These are phyloP conservation scores for Saccharomyces hybrid DNA, from an alignment of 1,139 yeast species.

Conservation along the genomic window DNA sequence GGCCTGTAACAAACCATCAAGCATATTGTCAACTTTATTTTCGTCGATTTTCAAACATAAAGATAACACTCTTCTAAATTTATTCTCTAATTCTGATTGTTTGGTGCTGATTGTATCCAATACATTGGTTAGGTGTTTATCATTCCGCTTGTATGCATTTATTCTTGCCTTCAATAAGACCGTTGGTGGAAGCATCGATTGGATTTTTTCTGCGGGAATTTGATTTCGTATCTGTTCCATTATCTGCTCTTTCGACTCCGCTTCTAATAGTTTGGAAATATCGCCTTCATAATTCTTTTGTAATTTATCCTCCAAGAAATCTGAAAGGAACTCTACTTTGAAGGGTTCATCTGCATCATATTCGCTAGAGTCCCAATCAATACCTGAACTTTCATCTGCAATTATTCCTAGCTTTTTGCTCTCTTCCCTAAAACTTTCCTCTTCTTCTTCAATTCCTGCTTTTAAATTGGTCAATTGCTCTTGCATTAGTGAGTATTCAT, in stretches of 20 bases:
- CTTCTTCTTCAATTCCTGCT: slow-evolving; percentile 52
- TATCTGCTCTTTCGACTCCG: slow-evolving; percentile 19
- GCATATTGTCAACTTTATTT: slow-evolving; percentile 67
- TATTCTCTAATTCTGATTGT: slow-evolving; percentile 62
- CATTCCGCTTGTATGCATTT: slow-evolving; percentile 66
- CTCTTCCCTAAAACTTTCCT: slow-evolving; percentile 39
- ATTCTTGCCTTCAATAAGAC: slow-evolving; percentile 66
- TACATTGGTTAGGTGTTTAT: slow-evolving; percentile 44
- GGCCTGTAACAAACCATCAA: slow-evolving; percentile 81
- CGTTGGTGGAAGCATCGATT: slow-evolving; percentile 46
- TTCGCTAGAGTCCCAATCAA: slow-evolving; percentile 41
- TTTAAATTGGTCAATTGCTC: slow-evolving; percentile 48
- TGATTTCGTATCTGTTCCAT: slow-evolving; percentile 17
- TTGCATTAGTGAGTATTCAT: slow-evolving; percentile 32
- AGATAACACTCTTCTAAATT: slow-evolving; percentile 83
- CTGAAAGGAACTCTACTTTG: slow-evolving; percentile 50
- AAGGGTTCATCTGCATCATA: slow-evolving; percentile 87
- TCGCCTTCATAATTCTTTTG: slow-evolving; percentile 29
- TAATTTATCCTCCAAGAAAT: slow-evolving; percentile 37
- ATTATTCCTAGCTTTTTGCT: slow-evolving; percentile 33
- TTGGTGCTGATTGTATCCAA: slow-evolving; percentile 42
- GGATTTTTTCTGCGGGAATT: slow-evolving; percentile 15
- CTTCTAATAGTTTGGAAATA: slow-evolving; percentile 20
- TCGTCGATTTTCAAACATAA: slow-evolving; percentile 83
- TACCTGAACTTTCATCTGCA: slow-evolving; percentile 30